These are phyloP conservation scores for Plasmopara muralis DNA, from an alignment of 352 stramenopile species.

Conservation along the genomic window DNA sequence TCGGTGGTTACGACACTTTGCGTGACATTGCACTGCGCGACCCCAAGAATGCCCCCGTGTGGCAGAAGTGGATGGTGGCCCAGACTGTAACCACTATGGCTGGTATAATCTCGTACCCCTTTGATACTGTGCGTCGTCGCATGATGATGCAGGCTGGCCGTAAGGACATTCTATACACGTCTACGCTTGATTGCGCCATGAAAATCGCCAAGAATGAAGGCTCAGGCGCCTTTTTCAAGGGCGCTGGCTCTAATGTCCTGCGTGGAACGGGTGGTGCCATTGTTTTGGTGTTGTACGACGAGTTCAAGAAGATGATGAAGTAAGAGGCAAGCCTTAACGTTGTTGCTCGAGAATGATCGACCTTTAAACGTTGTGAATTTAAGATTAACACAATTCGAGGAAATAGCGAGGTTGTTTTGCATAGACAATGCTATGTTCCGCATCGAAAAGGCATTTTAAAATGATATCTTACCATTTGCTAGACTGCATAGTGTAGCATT, in stretches of 20 bases:
- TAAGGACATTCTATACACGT: conserved; percentile 96
- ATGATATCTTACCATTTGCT: conserved; percentile 32
- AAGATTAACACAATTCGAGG: conserved; percentile 21
- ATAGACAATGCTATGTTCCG: conserved; percentile 40
- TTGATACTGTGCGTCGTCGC: conserved; percentile 93
- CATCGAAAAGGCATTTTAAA: conserved; percentile 31
- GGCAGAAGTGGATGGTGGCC: conserved; percentile 88
- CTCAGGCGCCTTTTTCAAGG: conserved; percentile 96
- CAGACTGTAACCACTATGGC: conserved; percentile 88
- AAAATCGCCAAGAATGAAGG: conserved; percentile 98
- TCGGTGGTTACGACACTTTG: conserved; percentile 97
- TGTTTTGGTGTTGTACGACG: conserved; percentile 98
- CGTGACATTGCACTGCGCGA: conserved; percentile 83
- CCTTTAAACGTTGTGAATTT: conserved; percentile 8
- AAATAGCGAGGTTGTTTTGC: conserved; percentile 38
- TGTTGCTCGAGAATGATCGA: conserved; percentile 13
- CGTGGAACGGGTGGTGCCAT: conserved; percentile 97
- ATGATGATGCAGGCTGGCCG: conserved; percentile 98
- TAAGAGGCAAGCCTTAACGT: conserved; percentile 15
- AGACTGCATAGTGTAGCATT: background rate
- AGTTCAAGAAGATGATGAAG: conserved; percentile 93
- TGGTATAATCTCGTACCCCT: conserved; percentile 94
- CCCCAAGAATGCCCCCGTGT: conserved; percentile 82
- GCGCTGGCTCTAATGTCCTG: conserved; percentile 97
- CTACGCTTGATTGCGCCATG: conserved; percentile 92